Evolutionary conservation across 495 filamentous ascomycete species (phyloP).

Genomic region (Penicillium goetzii): DNA sequence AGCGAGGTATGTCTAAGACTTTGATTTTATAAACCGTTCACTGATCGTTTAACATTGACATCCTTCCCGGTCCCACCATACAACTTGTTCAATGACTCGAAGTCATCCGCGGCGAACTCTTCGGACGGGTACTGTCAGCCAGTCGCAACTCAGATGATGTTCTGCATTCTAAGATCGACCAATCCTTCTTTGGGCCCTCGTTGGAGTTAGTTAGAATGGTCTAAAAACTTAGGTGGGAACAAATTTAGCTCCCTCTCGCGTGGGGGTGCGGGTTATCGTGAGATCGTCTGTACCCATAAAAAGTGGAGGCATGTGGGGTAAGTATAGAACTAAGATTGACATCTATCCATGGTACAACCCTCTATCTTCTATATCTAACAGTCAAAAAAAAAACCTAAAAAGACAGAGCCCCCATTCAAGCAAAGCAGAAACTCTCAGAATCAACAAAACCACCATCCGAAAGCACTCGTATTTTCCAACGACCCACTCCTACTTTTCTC

Average conservation of each 20-base stretch:
- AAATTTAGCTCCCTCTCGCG: neutral
- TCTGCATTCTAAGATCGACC: too few species aligned
- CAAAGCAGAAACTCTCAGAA: neutral
- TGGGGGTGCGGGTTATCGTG: neutral
- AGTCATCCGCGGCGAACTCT: too few species aligned
- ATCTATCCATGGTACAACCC: conserved; percentile 6
- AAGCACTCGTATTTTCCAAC: neutral
- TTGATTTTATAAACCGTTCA: too few species aligned
- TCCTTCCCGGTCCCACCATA: too few species aligned
- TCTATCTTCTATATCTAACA: conserved; percentile 8
- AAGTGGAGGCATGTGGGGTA: conserved; percentile 1
- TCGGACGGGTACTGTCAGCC: too few species aligned
- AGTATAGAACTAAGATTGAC: conserved; percentile 7
- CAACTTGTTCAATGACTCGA: too few species aligned
- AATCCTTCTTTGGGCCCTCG: too few species aligned
- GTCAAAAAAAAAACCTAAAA: neutral
- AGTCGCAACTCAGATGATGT: too few species aligned
- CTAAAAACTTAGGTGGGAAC: neutral
- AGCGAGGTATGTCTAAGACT: too few species aligned
- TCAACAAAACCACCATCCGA: neutral
- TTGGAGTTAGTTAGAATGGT: neutral
- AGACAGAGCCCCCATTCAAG: neutral
- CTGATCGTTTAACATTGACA: too few species aligned
- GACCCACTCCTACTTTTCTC: neutral
- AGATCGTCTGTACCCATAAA: neutral